Evolutionary conservation across 163 green algal genomes (phyloP).

Genomic region (Coccomyxa subellipsoidea): DNA sequence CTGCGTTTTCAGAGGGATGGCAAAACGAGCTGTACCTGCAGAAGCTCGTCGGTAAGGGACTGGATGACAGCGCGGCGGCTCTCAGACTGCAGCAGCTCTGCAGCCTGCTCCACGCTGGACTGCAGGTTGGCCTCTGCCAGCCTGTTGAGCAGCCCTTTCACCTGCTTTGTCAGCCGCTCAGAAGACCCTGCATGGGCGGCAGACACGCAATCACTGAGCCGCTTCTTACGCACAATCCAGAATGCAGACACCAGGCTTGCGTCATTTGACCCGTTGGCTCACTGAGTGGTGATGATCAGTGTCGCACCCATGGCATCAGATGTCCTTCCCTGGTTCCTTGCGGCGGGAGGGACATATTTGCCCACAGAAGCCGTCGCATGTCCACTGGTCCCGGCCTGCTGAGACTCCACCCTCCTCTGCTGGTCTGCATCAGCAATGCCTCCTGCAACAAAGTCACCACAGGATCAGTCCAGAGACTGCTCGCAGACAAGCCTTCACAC

Average conservation of each 20-base stretch:
- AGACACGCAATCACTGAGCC: neutral
- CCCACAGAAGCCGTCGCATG: neutral
- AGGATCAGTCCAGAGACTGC: too few species aligned
- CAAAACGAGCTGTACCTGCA: slow-evolving; percentile 24
- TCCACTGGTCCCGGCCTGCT: neutral
- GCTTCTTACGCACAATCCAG: too few species aligned
- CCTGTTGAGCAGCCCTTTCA: slow-evolving; percentile 76
- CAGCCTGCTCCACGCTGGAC: slow-evolving; percentile 51
- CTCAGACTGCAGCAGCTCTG: slow-evolving; percentile 47
- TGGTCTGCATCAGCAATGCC: neutral
- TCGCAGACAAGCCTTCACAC: too few species aligned
- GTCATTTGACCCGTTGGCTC: too few species aligned
- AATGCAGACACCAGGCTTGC: too few species aligned
- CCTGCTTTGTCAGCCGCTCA: slow-evolving; percentile 38
- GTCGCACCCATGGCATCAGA: neutral
- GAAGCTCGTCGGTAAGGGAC: slow-evolving; percentile 56
- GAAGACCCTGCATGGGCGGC: neutral
- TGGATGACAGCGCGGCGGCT: slow-evolving; percentile 49
- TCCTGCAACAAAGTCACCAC: neutral
- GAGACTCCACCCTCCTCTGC: neutral
- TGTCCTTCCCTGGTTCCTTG: neutral
- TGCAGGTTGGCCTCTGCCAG: slow-evolving; percentile 74
- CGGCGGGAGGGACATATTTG: neutral
- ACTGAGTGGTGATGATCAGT: too few species aligned
- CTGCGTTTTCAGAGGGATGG: neutral